Evolutionary conservation across 1,284 basidiomycete genomes (phyloP), one percentile per base, ranked within the genome.

Genomic region (Ceratobasidium sp.): DNA sequence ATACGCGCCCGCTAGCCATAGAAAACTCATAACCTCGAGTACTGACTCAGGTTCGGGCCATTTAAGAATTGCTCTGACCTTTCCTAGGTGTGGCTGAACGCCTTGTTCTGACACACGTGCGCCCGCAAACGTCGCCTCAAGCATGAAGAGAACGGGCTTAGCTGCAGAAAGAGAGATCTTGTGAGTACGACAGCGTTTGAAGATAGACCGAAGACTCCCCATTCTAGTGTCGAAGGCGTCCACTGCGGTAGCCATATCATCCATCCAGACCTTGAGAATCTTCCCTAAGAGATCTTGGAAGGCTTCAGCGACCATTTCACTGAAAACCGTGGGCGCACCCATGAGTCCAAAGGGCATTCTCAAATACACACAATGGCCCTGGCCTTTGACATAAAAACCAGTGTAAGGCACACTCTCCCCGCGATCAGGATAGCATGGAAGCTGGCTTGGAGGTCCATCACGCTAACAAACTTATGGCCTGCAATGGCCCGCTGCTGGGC

Each of bases 301-400:
- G 4, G 75, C 67, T 17, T 27, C 45, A 0, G 59, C 51, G 22
- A 76, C 19, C 57, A 73, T 75, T 27, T 74, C 54, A 48, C 73
- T 59, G 36, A 76, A 74, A 19, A 71, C 69, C 1, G 45, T 67
- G n/a, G 71, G 76, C 8, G 75, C 62, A 3, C 76, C 75, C 2
- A 75, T 74, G 15, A 64, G 53, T 15, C 76, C 75, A 48, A 73
- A 64, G n/a, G 69, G 76, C 75, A 77, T 66, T 7, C 75, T 14
- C 0, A 22, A 19, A 29, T 77, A 77, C 2, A 56, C 48, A 27
- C 74, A 76, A 62, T 76, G 74, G 11, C 76, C 76, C 24, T 31
- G 19, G 19, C 76, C 69, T 24, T 75, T 62, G 17, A 77, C 64
- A 31, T 72, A 67, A 41, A 77, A 77, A 11, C 60, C 72, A 1